phyloP scores from a whole-genome alignment of 2,329 filamentous ascomycete species.

The Metarhizium humberi region DNA sequence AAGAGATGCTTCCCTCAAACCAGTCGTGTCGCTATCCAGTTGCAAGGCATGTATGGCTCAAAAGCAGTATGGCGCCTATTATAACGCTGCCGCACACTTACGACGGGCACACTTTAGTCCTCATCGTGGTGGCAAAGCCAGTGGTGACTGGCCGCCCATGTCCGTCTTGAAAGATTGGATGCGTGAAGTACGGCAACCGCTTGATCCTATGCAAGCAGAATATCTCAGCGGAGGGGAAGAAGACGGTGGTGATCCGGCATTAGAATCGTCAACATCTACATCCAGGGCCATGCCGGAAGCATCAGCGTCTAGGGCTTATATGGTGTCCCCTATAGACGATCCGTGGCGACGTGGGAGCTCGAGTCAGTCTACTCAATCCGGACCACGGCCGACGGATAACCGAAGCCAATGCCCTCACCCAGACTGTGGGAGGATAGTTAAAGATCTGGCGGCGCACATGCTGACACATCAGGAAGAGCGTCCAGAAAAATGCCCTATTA shows the following conservation, averaged over 20 bases:
- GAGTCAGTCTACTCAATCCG: slow-evolving; percentile 17
- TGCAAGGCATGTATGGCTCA: slow-evolving; percentile 48
- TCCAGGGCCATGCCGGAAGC: slow-evolving; percentile 8
- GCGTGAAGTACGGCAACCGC: slow-evolving; percentile 45
- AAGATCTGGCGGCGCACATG: slow-evolving; percentile 77
- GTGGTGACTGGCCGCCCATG: slow-evolving; percentile 51
- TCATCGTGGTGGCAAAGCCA: slow-evolving; percentile 45
- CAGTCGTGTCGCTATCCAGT: slow-evolving; percentile 41
- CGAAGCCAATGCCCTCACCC: slow-evolving; percentile 45
- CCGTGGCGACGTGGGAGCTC: slow-evolving; percentile 14
- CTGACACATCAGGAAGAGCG: slow-evolving; percentile 89
- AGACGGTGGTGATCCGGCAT: slow-evolving; percentile 24
- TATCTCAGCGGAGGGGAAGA: slow-evolving; percentile 23
- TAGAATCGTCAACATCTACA: slow-evolving; percentile 6
- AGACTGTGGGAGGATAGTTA: slow-evolving; percentile 50
- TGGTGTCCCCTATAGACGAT: slow-evolving; percentile 10
- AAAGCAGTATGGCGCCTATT: slow-evolving; percentile 50
- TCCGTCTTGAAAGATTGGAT: slow-evolving; percentile 50
- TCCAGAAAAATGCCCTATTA: slow-evolving; percentile 92
- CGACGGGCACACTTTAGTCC: slow-evolving; percentile 49
- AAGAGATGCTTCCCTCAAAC: slow-evolving; percentile 30
- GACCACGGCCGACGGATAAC: slow-evolving; percentile 25
- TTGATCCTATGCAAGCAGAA: slow-evolving; percentile 19
- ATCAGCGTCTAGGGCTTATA: slow-evolving; percentile 3
- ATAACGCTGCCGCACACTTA: slow-evolving; percentile 50